These are phyloP conservation scores for Stagonosporopsis tanaceti DNA, from an alignment of 2,329 filamentous ascomycete species.

Conservation along the genomic window DNA sequence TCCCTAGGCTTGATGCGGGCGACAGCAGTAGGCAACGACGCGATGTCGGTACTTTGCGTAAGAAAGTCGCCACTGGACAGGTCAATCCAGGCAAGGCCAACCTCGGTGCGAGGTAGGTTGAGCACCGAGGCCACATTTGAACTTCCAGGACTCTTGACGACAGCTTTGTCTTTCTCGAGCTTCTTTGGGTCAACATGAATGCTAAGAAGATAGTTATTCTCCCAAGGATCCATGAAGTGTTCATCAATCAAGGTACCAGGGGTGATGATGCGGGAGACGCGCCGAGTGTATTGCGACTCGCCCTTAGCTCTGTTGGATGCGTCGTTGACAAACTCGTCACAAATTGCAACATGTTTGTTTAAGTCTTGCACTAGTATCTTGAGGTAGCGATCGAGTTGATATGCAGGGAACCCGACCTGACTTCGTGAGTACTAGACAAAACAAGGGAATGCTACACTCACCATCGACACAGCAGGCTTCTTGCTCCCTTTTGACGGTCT, in stretches of 20 bases:
- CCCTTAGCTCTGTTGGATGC: constrained; percentile 75
- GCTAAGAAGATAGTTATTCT: constrained; percentile 91
- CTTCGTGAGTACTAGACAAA: constrained; percentile 18
- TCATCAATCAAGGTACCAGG: constrained; percentile 97
- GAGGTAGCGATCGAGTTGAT: constrained; percentile 89
- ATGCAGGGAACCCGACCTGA: constrained; percentile 90
- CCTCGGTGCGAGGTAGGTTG: constrained; percentile 52
- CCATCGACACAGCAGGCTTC: constrained; percentile 77
- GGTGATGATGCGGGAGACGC: constrained; percentile 86
- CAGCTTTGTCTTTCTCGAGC: constrained; percentile 32
- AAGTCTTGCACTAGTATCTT: constrained; percentile 92
- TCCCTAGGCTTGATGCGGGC: constrained; percentile 85
- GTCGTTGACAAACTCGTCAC: constrained; percentile 87
- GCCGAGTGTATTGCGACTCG: constrained; percentile 83
- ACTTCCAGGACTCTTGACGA: constrained; percentile 39
- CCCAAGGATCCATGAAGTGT: constrained; percentile 92
- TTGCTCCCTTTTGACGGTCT: constrained; percentile 69
- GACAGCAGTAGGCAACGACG: constrained; percentile 78
- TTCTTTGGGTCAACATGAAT: constrained; percentile 66
- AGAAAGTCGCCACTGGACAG: constrained; percentile 94
- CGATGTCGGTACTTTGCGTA: constrained; percentile 77
- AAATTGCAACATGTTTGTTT: constrained; percentile 89
- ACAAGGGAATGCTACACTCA: constrained; percentile 46
- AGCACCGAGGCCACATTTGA: constrained; percentile 43
- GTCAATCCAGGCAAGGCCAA: constrained; percentile 93